Evolutionary conservation across 176 grass and related monocot genomes (phyloP), one percentile per base, ranked within the genome.

Genomic region (Avena atlantica): DNA sequence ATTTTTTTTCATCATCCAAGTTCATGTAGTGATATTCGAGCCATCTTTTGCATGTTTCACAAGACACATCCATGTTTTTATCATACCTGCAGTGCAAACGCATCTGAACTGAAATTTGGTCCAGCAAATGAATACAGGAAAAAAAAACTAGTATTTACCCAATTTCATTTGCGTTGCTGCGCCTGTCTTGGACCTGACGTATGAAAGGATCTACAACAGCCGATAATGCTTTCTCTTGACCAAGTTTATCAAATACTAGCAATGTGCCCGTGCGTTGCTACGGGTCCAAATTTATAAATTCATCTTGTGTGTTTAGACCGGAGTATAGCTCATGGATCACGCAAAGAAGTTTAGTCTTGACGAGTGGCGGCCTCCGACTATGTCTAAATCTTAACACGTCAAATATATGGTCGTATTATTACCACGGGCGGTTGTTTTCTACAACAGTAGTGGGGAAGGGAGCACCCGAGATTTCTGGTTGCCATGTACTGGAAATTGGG

Each of bases 211-310:
- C 4, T 16, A 55, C 14, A 48, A 47, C 70, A 56, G 9, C 74
- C 9, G 74, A 77, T 19, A 5, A 77, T 56, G 74, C 74, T 29
- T 77, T 77, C 74, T 77, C 50, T 34, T 15, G 50, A 16, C 25
- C 74, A 77, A 77, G 15, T 20, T 20, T 4, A 77, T 77, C 74
- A 53, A 77, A 55, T 16, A 77, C n/a, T n/a, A n/a, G n/a, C n/a
- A n/a, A n/a, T n/a, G n/a, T n/a, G n/a, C n/a, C n/a, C n/a, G n/a
- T n/a, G n/a, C n/a, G n/a, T n/a, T n/a, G n/a, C n/a, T n/a, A n/a
- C n/a, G n/a, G n/a, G n/a, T n/a, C n/a, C n/a, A n/a, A n/a, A n/a
- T n/a, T n/a, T n/a, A n/a, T n/a, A n/a, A n/a, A n/a, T n/a, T n/a
- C n/a, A n/a, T n/a, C n/a, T n/a, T n/a, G n/a, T n/a, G n/a, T n/a